Evolutionary conservation across 2,329 filamentous ascomycete species (phyloP), one percentile per base, ranked within the genome.

Genomic region (Alternaria consortialis): DNA sequence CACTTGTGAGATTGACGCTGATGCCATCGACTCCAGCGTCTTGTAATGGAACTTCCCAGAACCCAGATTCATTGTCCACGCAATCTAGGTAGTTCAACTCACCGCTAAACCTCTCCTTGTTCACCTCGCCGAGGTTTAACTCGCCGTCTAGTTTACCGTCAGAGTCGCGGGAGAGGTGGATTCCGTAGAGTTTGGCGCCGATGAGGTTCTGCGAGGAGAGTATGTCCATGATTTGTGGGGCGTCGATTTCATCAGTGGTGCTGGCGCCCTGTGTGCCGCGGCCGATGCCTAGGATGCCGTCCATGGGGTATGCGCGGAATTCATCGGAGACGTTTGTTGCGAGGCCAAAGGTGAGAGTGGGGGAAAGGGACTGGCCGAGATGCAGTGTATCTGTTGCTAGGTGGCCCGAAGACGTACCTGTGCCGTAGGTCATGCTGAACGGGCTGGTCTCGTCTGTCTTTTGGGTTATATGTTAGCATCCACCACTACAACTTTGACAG

Each of bases 271-370:
- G 31, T 4, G 83, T 81, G 62, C 85, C 85, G 69, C 89, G 88
- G 15, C 91, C 90, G 25, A 97, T 80, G 4, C 93, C 93, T 3
- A 97, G 81, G 50, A 97, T 96, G 25, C 93, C 93, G 75, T 97
- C 93, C 78, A 97, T 93, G 1, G 92, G 90, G 70, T 94, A 97
- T 53, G 86, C 85, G 29, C 82, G 80, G 76, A 97, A 97, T 65
- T 95, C 89, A 53, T 87, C 79, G 1, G 91, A 93, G 2, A 91
- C 91, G 25, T 85, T 85, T 34, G 85, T 86, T 23, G 91, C 92
- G 60, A 94, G 79, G 5, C 93, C 93, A 71, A 97, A 91, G 3
- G 86, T 82, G 69, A 93, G 84, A 4, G 84, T 77, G 13, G 92
- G 74, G 42, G 83, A 85, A 63, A 94, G 82, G 15, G 87, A 87